Evolutionary conservation across 768 basidiomycete genomes (phyloP), one percentile per base, ranked within the genome.

Genomic region (Naematelia aurantialba): DNA sequence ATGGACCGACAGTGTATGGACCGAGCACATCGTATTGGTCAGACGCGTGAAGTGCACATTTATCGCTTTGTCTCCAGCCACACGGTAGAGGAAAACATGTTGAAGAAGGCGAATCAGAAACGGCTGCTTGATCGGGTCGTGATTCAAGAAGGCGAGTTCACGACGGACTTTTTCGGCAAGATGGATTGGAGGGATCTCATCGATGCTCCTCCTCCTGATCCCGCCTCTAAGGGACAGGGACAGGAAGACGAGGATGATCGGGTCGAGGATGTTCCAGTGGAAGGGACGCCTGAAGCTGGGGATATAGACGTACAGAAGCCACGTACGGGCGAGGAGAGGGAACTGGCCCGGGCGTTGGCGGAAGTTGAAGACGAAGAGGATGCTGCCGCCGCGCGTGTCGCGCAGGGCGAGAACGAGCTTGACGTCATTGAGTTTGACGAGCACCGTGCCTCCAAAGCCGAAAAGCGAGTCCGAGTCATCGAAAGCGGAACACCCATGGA

Each of bases 51-150:
- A 71, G 93, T 98, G 8, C 90, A 96, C 74, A 93, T 97, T 67
- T 96, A 94, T 77, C 87, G 93, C 17, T 91, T 98, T 73, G 86
- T 97, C 26, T 65, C 63, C 2, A 68, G 72, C 46, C 75, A 67
- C 55, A 93, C 93, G 0, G 91, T 98, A 29, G 93, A 98, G 77
- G 93, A 97, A 78, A 90, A 91, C 52, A 89, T 98, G 84, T 83
- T 98, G 29, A 87, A 87, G 62, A 96, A 94, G 75, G 93, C 93
- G n/a, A 93, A 98, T 67, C 93, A 98, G 79, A 98, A 98, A 77
- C 87, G 92, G 52, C 85, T 87, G 8, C 80, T 98, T 58, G 91
- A 96, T 73, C 87, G 84, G 60, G 81, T 96, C 52, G 91, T 97
- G 66, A 96, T 97, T 57, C 90, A 92, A 73, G 86, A 85, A 69